Conservation (phyloP, 1,139 yeast species). For the Geotrichum siamense region DNA sequence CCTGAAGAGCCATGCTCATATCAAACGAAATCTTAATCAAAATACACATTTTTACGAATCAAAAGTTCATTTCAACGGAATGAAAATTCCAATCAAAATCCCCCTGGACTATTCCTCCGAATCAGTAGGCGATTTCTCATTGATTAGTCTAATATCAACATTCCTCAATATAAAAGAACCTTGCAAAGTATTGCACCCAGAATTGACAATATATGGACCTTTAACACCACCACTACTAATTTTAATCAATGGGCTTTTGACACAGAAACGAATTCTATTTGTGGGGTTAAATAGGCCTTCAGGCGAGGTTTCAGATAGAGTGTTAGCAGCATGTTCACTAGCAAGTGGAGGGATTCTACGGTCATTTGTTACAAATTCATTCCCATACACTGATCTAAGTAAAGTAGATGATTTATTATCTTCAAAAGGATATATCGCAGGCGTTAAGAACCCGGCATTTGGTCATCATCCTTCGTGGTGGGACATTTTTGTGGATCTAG, state of each 20-base stretch:
- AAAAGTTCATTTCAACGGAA: slow-evolving; percentile 28
- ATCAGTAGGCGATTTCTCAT: slow-evolving; percentile 32
- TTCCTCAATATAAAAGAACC: slow-evolving; percentile 23
- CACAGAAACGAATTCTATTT: slow-evolving; percentile 50
- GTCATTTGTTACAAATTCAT: slow-evolving; percentile 44
- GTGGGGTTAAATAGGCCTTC: slow-evolving; percentile 52
- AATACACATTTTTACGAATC: slow-evolving; percentile 35
- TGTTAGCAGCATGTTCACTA: slow-evolving; percentile 47
- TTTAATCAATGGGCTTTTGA: slow-evolving; percentile 50
- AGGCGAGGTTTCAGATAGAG: slow-evolving; percentile 49
- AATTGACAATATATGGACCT: slow-evolving; percentile 45
- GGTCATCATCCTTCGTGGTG: slow-evolving; percentile 50
- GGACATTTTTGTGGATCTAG: slow-evolving; percentile 56
- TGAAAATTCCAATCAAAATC: slow-evolving; percentile 31
- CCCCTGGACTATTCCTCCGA: slow-evolving; percentile 34
- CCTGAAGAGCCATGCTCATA: slow-evolving; percentile 27
- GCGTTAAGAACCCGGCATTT: slow-evolving; percentile 62
- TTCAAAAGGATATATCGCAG: slow-evolving; percentile 54
- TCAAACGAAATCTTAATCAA: slow-evolving; percentile 23
- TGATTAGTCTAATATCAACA: slow-evolving; percentile 26
- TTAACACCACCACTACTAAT: slow-evolving; percentile 54
- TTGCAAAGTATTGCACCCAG: slow-evolving; percentile 30
- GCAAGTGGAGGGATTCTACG: slow-evolving; percentile 53
- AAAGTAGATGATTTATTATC: slow-evolving; percentile 50
- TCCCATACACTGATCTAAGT: slow-evolving; percentile 57